Evolutionary conservation across 1,139 yeast species (phyloP), one percentile per base, ranked within the genome.

Genomic region (Saccharomyces hybrid): DNA sequence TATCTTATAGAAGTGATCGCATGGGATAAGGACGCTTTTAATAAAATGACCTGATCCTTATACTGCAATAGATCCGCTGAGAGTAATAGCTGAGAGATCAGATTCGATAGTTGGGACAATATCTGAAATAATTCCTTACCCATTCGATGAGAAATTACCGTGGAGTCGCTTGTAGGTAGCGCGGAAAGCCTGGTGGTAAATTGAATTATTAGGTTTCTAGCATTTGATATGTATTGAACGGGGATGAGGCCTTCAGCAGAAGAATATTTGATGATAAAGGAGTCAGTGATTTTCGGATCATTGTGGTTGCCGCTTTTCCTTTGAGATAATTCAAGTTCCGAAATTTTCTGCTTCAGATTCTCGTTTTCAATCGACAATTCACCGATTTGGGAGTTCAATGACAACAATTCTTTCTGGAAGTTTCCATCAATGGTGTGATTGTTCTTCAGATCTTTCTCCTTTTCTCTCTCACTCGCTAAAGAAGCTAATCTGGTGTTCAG

Each of bases 1-100:
- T 89, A 89, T 64, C 97, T 79, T 0, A 95, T 80, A 0, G 93
- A 80, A 4, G 96, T 83, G 51, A 91, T 81, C 1, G 86, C 79
- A 71, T 86, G 90, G 30, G 90, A 83, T 13, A 88, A 80, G 0
- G 95, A 78, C 52, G 86, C 87, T 55, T 88, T 80, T 14, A 86
- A 76, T 49, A 82, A 70, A 4, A 60, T 49, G 11, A 59, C 59
- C 30, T 60, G 61, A 34, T 66, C 66, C 41, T 60, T 61, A 28
- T 56, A 62, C 4, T 58, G 62, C 9, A 66, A 63, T 6, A 57
- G 47, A 47, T 62, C 63, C 6, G 60, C 61, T 16, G 57, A 49
- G n/a, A 56, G 49, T 23, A 64, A 49, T 50, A 82, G 73, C 55
- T 76, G 75, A 56, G 78, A 77, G 3, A 84, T 80, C 14, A 73